Conservation (phyloP, 108 stramenopile species). For the Nitzschia putrida region DNA sequence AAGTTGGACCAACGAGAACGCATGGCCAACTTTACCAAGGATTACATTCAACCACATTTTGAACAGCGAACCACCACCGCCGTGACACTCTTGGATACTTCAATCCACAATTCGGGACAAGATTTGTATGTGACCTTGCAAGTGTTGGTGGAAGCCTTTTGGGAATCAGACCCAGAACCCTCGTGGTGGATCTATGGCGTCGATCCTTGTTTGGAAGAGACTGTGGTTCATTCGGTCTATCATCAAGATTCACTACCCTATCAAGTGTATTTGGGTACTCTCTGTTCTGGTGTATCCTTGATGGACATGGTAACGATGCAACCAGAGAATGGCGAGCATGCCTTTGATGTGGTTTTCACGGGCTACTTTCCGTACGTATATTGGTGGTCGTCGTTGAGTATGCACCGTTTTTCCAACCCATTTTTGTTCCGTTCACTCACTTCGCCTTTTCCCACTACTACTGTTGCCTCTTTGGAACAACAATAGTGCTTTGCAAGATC, state of each 20-base stretch:
- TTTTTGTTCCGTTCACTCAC: too few species aligned
- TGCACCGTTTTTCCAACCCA: too few species aligned
- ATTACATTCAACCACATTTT: not conserved
- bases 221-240: constrained; percentile 3
- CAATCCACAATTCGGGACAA: not conserved
- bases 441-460: too few species aligned
- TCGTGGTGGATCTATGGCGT: constrained; percentile 1
- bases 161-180: not conserved
- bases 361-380: constrained; percentile 44
- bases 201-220: not conserved
- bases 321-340: not conserved
- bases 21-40: too few species aligned
- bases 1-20: too few species aligned
- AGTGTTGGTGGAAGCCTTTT: constrained; percentile 1
- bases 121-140: constrained; percentile 3
- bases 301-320: constrained; percentile 35
- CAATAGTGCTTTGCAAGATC: too few species aligned
- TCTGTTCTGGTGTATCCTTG: not conserved
- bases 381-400: too few species aligned
- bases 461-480: too few species aligned
- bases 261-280: constrained; percentile 2
- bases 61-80: not conserved
- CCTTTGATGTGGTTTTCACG: constrained; percentile 53
- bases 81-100: constrained; percentile 4
- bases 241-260: not conserved